Conservation (phyloP, 1,284 basidiomycete genomes). For the Ganoderma sp. region DNA sequence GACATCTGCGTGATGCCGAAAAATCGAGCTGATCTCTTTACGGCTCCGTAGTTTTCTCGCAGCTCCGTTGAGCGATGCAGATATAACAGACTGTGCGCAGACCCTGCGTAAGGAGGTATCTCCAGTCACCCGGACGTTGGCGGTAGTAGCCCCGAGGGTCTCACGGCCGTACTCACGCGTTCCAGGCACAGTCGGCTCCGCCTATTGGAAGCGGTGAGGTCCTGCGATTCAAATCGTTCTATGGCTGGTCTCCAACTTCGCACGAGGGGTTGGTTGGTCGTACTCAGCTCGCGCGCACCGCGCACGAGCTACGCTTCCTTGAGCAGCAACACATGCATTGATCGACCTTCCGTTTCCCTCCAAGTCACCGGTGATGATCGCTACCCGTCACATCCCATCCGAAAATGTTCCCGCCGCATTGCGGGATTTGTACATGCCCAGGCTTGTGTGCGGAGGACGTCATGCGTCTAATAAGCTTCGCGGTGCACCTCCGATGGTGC, state of each 20-base stretch:
- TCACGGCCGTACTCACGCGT: not conserved
- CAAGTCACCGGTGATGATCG: not conserved
- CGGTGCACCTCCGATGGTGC: not conserved
- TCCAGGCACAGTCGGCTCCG: not conserved
- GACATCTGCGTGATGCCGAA: not conserved
- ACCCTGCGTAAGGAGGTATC: not conserved
- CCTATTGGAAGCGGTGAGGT: not conserved
- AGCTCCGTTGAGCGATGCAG: not conserved
- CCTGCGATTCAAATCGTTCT: not conserved
- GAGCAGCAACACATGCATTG: not conserved
- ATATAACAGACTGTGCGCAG: too few relatives aligned
- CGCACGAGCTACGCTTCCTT: not conserved
- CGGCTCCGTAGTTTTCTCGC: not conserved
- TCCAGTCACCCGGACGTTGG: not conserved
- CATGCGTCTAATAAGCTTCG: not conserved
- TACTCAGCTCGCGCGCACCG: not conserved
- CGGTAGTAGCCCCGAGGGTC: not conserved
- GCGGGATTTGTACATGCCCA: slow-evolving; percentile 1
- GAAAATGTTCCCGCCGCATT: not conserved
- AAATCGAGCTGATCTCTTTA: not conserved
- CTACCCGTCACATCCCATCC: not conserved
- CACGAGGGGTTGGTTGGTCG: not conserved
- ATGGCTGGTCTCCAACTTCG: not conserved
- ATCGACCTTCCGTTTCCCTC: not conserved
- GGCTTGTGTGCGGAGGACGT: not conserved